Percentiles rank a stretch among this genome's conserved stretches.
phyloP scores from a whole-genome alignment of 768 basidiomycete genomes.

The Lentinus tigrinus region DNA sequence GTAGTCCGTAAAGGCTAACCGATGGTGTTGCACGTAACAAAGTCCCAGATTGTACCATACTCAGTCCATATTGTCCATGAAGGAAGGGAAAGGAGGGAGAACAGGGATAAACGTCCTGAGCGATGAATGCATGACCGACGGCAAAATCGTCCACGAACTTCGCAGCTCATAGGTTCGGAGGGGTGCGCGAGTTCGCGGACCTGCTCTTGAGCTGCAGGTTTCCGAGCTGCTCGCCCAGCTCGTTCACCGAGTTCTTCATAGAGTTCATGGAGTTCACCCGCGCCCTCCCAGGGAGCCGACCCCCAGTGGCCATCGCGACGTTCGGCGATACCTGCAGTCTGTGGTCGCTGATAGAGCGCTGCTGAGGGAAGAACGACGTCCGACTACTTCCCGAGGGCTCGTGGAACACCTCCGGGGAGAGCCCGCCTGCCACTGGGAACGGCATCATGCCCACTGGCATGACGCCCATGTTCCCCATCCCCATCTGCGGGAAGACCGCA shows the following conservation, averaged over 20 bases:
- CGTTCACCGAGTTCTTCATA: conserved; percentile 10
- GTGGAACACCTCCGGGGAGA: neutral
- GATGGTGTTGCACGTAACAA: conserved; percentile 4
- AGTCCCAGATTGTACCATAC: conserved; percentile 7
- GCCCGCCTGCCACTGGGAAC: conserved; percentile 4
- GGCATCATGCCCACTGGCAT: conserved; percentile 7
- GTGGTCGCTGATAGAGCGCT: conserved; percentile 11
- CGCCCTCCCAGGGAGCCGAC: conserved; percentile 10
- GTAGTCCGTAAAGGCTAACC: neutral
- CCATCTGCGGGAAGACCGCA: conserved; percentile 12
- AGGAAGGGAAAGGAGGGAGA: neutral
- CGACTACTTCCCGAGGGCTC: conserved; percentile 1
- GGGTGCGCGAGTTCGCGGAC: neutral
- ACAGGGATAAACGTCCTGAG: neutral
- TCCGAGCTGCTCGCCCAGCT: conserved; percentile 13
- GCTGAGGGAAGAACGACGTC: conserved; percentile 12
- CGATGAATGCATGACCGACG: too few species aligned
- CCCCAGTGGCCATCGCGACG: neutral
- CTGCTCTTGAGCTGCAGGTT: conserved; percentile 6
- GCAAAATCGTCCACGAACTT: too few species aligned
- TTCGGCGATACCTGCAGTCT: neutral
- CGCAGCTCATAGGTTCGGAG: neutral
- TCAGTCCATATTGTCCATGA: neutral
- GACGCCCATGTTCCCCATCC: too few species aligned
- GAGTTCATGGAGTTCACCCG: conserved; percentile 16